Evolutionary conservation across 2,329 filamentous ascomycete genomes (phyloP), one percentile per base, ranked within the genome.

Genomic region (Paracoccidioides lutzii): DNA sequence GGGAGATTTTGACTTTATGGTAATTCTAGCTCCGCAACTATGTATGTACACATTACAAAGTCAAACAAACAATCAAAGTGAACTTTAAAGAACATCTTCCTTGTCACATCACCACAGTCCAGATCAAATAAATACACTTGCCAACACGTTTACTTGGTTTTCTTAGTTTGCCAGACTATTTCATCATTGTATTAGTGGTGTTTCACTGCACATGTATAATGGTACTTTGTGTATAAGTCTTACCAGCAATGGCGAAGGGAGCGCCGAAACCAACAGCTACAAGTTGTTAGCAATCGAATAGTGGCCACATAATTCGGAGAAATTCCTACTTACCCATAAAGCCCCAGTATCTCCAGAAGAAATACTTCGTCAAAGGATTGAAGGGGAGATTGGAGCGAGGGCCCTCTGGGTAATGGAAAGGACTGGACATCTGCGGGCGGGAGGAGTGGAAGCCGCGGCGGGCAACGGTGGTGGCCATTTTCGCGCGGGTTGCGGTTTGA

Each of bases 331-430:
- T 70, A 87, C 84, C 72, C 80, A 84, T 84, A 78, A 87, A 93
- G 61, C 71, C 71, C 86, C 89, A 94, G 84, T 87, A 98, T 75
- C 85, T 81, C 65, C 88, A 60, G 63, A 78, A 81, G 73, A 98
- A 98, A 77, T 80, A 87, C 76, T 84, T 88, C 71, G 84, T 91
- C 77, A 88, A 80, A 64, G 93, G 87, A 81, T 98, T 95, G 84
- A 98, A 98, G 64, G 93, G 93, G 63, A 98, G 76, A 82, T 96
- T 97, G 79, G 81, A 85, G 76, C 89, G 87, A 69, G 91, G 88
- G 63, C 91, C 93, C 79, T 97, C 91, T 66, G 91, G 86, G 80
- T 98, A 98, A 81, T 98, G 93, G 85, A 95, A 96, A 62, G 90
- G 90, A 72, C 88, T 94, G 67, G 80, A 82, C 72, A 95, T 77